Conservation (phyloP, 2,329 filamentous ascomycete species). For the Dothideomycetidae sp. region DNA sequence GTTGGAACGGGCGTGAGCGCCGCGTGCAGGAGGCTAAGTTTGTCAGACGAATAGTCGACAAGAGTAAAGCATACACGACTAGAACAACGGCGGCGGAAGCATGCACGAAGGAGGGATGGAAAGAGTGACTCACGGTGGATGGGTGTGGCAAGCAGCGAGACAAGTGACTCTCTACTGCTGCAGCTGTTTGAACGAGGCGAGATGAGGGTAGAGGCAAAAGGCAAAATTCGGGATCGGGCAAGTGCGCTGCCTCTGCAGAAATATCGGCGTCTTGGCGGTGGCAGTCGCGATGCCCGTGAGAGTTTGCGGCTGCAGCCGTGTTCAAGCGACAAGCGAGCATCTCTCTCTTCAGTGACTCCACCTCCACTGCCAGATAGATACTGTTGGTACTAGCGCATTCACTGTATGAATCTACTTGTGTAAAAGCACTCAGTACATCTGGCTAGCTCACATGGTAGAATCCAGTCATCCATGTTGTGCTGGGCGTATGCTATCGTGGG, state of each 20-base stretch:
- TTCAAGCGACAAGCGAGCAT: too few species aligned
- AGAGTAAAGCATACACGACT: neutral
- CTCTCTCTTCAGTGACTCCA: too few species aligned
- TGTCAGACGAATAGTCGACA: slow-evolving; percentile 3
- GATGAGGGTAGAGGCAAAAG: neutral
- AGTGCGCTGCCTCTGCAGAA: neutral
- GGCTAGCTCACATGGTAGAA: too few species aligned
- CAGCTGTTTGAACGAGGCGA: neutral
- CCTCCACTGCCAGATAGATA: too few species aligned
- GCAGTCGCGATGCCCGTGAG: too few species aligned
- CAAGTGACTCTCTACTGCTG: neutral
- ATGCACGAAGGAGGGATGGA: neutral
- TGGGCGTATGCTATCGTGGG: too few species aligned
- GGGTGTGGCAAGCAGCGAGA: neutral
- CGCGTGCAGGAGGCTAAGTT: slow-evolving; percentile 3
- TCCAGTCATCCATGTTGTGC: too few species aligned
- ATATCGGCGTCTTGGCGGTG: neutral
- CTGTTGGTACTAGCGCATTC: too few species aligned
- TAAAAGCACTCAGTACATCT: too few species aligned
- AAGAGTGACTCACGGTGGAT: neutral
- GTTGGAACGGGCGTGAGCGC: slow-evolving; percentile 10
- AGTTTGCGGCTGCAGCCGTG: too few species aligned
- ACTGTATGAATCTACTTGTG: too few species aligned
- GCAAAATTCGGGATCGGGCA: neutral
- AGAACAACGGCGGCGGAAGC: neutral